Evolutionary conservation across 2,329 filamentous ascomycete genomes (phyloP), one percentile per base, ranked within the genome.

Genomic region (Cytospora paraplurivora): DNA sequence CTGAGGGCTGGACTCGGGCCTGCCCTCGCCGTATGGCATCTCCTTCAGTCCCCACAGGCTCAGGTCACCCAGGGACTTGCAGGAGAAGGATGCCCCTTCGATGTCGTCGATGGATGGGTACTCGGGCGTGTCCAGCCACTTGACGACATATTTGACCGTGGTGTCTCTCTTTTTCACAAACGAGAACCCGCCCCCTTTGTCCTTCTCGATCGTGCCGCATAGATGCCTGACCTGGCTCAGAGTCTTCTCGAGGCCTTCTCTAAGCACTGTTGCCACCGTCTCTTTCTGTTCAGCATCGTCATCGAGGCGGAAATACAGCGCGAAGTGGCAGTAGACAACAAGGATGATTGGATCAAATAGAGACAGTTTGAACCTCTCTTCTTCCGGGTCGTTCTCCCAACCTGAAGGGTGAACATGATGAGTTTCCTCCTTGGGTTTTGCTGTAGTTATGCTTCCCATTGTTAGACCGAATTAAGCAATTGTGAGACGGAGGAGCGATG

Each of bases 121-220:
- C 6, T 68, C 67, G 0, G 62, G 65, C 7, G 52, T 54, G 19
- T 72, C 70, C 5, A 74, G 67, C 64, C 69, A 70, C 52, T 74
- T 71, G 17, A 75, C 70, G 34, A 70, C 44, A 15, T 72, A 72
- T 21, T 66, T 56, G 11, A 66, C 52, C 7, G 52, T 56, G 32
- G 55, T 56, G 7, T 35, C 13, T 7, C 34, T 41, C 21, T 32
- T 63, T 51, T 59, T 59, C 15, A 66, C 61, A 7, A 63, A 59
- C 4, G 56, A 63, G 33, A 76, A 71, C 10, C 72, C 73, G 7
- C 76, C 75, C 0, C 63, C 55, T 0, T 68, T 38, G 21, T 78
- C 73, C 34, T 72, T 72, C 56, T 79, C 77, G 38, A 80, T 77
- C 0, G 69, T 74, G 0, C 77, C 74, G 37, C 71, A 73, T 12